Percentiles rank a stretch among this genome's conserved stretches.
phyloP scores from a whole-genome alignment of 1,139 yeast genomes.

The Meyerozyma guilliermondii region DNA sequence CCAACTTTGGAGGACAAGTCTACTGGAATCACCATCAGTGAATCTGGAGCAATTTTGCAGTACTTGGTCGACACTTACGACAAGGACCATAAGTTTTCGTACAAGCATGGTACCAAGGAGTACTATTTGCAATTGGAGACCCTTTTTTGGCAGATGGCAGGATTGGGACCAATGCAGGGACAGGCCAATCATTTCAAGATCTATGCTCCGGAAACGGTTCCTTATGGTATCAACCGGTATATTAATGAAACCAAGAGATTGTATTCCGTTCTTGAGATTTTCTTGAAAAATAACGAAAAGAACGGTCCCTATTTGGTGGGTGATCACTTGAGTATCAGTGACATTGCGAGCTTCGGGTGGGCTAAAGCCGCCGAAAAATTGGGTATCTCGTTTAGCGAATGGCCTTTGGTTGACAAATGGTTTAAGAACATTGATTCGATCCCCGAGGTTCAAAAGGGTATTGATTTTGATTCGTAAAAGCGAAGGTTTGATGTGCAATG shows the following conservation, averaged over 20 bases:
- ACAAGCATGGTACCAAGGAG: constrained; percentile 1
- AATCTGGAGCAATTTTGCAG: constrained; percentile 42
- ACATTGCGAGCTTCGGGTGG: constrained; percentile 44
- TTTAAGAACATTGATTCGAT: constrained; percentile 27
- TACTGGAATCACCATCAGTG: constrained; percentile 43
- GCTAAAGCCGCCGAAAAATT: constrained; percentile 12
- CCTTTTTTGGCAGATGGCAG: constrained; percentile 46
- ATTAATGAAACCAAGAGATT: constrained; percentile 46
- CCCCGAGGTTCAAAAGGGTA: constrained; percentile 36
- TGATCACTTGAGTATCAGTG: constrained; percentile 50
- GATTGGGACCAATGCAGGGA: constrained; percentile 60
- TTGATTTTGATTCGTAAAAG: background rate
- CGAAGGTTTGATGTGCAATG: background rate
- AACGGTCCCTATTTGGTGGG: constrained; percentile 55
- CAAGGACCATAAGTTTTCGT: constrained; percentile 2
- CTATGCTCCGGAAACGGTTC: constrained; percentile 43
- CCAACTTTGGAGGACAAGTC: constrained; percentile 49
- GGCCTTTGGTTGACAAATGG: constrained; percentile 44
- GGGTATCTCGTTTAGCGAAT: constrained; percentile 35
- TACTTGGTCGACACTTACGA: constrained; percentile 3
- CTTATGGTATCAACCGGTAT: constrained; percentile 50
- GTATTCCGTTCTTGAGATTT: constrained; percentile 47
- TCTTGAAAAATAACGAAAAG: constrained; percentile 29
- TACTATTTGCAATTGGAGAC: constrained; percentile 2
- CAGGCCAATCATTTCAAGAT: constrained; percentile 45